Conservation (phyloP, 2,329 filamentous ascomycete species). For the Colletotrichum sp. region DNA sequence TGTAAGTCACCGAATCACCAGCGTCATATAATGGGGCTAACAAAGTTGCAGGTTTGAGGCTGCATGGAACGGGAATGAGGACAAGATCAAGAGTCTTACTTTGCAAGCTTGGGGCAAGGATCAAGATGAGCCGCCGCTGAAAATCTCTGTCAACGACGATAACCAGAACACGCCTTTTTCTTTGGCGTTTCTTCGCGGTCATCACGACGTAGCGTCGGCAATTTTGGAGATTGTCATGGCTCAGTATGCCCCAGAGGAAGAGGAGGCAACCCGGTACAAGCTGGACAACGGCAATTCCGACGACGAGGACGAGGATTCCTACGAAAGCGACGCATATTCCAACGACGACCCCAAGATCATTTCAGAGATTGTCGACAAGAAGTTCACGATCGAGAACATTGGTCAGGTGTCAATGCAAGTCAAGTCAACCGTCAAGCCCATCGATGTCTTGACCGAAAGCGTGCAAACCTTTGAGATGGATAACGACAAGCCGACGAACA, state of each 20-base stretch:
- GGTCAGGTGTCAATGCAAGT: constrained; percentile 72
- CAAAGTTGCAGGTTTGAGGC: constrained; percentile 65
- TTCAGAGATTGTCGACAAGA: constrained; percentile 63
- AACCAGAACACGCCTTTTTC: constrained; percentile 64
- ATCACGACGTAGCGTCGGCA: constrained; percentile 64
- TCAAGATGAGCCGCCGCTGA: constrained; percentile 61
- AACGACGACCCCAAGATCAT: constrained; percentile 48
- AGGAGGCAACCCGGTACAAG: constrained; percentile 54
- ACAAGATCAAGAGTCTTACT: constrained; percentile 68
- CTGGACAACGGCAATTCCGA: constrained; percentile 41
- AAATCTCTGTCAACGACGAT: constrained; percentile 63
- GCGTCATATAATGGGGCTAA: constrained; percentile 23
- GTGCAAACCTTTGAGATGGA: constrained; percentile 37
- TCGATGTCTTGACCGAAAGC: constrained; percentile 50
- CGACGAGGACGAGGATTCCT: constrained; percentile 36
- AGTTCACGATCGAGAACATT: constrained; percentile 78
- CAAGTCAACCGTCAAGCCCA: constrained; percentile 64
- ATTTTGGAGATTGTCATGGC: constrained; percentile 73
- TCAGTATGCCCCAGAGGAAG: constrained; percentile 67
- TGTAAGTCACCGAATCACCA: constrained; percentile 52
- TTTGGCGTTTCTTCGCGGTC: constrained; percentile 69
- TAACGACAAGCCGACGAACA: constrained; percentile 29
- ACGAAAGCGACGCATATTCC: constrained; percentile 35
- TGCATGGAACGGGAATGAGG: constrained; percentile 71
- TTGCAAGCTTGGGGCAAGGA: constrained; percentile 61